A percentile compares a stretch with the other conserved stretches of the same genome.
Conservation (phyloP, 139 green algal genomes). For the Asterochloris sp. region DNA sequence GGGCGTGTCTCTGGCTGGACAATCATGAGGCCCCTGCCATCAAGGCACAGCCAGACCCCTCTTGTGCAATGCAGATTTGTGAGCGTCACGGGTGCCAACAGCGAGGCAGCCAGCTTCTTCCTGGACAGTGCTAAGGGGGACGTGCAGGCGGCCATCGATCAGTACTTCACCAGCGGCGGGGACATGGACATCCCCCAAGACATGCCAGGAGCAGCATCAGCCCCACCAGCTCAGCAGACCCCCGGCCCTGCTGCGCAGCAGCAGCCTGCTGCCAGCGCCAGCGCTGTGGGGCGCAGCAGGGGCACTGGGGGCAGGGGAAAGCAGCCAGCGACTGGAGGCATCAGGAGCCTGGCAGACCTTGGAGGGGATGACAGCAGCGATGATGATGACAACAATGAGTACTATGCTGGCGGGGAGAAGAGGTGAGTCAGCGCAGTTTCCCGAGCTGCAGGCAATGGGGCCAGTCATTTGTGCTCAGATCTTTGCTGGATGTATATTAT, state of each 20-base stretch:
- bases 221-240: background rate
- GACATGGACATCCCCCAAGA: background rate
- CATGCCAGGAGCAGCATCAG: background rate
- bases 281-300: background rate
- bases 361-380: slow-evolving; percentile 15
- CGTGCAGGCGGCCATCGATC: slow-evolving; percentile 17
- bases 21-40: too few species aligned
- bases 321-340: background rate
- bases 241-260: background rate
- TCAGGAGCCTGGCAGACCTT: slow-evolving; percentile 3
- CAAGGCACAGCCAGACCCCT: too few species aligned
- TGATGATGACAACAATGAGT: slow-evolving; percentile 67
- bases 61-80: slow-evolving; percentile 28
- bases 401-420: slow-evolving; percentile 81
- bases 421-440: slow-evolving; percentile 24
- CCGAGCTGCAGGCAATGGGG: too few species aligned
- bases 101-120: slow-evolving; percentile 25
- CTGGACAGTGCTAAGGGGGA: slow-evolving; percentile 22
- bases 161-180: slow-evolving; percentile 18
- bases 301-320: background rate
- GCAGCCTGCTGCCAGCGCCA: background rate
- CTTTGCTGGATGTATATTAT: too few species aligned
- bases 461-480: too few species aligned
- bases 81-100: slow-evolving; percentile 31
- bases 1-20: too few species aligned